Evolutionary conservation across 345 rosid genomes (phyloP), one percentile per base, ranked within the genome.

Genomic region (Boechera divaricarpa): DNA sequence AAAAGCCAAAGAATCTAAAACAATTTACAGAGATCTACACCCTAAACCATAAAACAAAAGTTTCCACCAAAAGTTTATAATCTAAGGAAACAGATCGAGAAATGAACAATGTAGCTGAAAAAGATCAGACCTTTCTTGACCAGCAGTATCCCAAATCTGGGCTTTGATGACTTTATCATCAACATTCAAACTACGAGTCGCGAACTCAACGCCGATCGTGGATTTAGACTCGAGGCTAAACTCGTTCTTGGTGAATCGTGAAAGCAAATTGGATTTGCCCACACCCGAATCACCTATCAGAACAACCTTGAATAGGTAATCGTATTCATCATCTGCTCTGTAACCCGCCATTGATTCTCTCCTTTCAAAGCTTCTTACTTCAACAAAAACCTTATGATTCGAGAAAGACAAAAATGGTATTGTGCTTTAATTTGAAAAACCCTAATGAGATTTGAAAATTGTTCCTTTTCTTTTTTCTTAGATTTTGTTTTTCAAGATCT

Each of bases 121-220:
- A n/a, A 75, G 32, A 11, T 6, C 5, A 55, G 72, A 81, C 84
- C 82, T 81, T 77, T 81, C 84, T 62, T 81, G 81, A 68, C 81
- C 84, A 77, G 84, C 82, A 69, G 82, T 79, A 69, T 79, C 82
- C 82, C 82, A 79, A 75, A 79, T 79, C 82, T 79, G 82, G 9
- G 84, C 84, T 72, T 81, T 81, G 79, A 81, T 81, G 79, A 81
- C 81, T 73, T 81, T 81, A 32, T 64, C 78, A 69, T 73, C 79
- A 63, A 81, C 79, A 42, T 75, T 77, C 75, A 77, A 61, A 47
- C 79, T 73, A 6, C 84, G 72, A 73, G 81, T 81, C 8, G 81
- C 81, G 72, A 81, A 81, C 76, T 81, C 84, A 6, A 81, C 84
- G 6, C 84, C 84, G 41, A 81, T 73, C 4, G 84, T 77, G 47